Evolutionary conservation across 225 moss, liverwort and hornwort genomes (phyloP), one percentile per base, ranked within the genome.

Genomic region (Polytrichum commune): DNA sequence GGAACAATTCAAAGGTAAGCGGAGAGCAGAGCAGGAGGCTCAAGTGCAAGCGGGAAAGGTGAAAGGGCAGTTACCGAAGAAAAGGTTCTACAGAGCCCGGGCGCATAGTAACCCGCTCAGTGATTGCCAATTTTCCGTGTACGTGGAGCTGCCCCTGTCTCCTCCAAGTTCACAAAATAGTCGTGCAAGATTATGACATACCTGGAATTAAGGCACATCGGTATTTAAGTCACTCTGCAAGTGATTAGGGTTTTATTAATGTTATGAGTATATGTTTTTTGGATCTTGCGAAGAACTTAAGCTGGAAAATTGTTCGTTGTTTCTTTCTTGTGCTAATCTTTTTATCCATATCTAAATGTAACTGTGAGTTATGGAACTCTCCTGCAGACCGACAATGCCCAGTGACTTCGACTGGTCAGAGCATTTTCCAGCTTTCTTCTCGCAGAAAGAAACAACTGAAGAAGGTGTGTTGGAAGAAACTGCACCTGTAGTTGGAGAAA

Each of bases 101-200:
- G 97, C 97, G 18, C 97, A 97, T 65, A 94, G 97, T 77, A 97
- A 97, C 80, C 97, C 97, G 63, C 86, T 97, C 19, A 97, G 88
- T 69, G 92, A 97, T 74, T 88, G 89, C 65, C 91, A 94, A 69
- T 97, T 97, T 69, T 86, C 89, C 22, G 94, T 97, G 92, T 96
- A 88, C 18, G 88, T 81, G 35, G 46, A 53, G 32, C n/a, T 69
- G 66, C 29, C 32, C 53, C 55, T 55, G 26, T 28, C 27, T n/a
- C 55, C 54, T 58, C 57, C 46, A 46, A 46, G 46, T 46, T 46
- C 46, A 46, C 16, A 16, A 46, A 46, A 16, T 46, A 46, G 46
- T 46, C 46, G 16, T 46, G 46, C 46, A 46, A 46, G 46, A 16
- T 46, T 46, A 46, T 46, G 16, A 16, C 46, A 46, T 46, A 16